Percentiles rank a stretch among this genome's conserved stretches.
Conservation (phyloP, 805 yeast genomes). For the Starmerella davenportii region DNA sequence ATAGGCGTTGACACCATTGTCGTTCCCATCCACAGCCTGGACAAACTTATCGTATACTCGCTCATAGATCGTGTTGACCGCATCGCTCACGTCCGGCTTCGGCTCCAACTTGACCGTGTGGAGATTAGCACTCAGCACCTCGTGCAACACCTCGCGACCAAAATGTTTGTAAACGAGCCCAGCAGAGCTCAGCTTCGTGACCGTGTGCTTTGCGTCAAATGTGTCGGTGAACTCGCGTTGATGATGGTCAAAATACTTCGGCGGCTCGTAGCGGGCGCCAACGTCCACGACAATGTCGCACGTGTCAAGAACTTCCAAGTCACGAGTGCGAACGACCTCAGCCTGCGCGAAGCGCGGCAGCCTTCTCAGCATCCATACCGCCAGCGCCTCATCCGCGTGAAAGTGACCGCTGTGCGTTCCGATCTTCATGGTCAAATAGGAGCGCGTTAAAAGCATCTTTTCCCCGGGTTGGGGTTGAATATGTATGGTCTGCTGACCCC, state of each 20-base stretch:
- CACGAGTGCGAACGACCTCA: slow-evolving; percentile 64
- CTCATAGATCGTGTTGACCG: slow-evolving; percentile 47
- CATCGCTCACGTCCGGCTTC: slow-evolving; percentile 26
- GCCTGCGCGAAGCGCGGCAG: slow-evolving; percentile 54
- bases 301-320: slow-evolving; percentile 60
- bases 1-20: slow-evolving; percentile 64
- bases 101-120: not conserved
- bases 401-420: slow-evolving; percentile 71
- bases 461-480: too few relatives aligned
- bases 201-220: slow-evolving; percentile 36
- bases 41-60: slow-evolving; percentile 74
- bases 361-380: slow-evolving; percentile 65
- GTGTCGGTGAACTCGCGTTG: slow-evolving; percentile 77
- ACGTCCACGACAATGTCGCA: slow-evolving; percentile 93
- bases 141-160: slow-evolving; percentile 27
- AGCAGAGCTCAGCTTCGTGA: slow-evolving; percentile 80
- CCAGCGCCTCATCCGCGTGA: slow-evolving; percentile 94
- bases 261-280: slow-evolving; percentile 73
- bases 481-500: too few relatives aligned
- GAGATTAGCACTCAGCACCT: slow-evolving; percentile 19
- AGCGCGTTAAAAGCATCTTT: too few relatives aligned
- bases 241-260: slow-evolving; percentile 84
- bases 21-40: slow-evolving; percentile 85
- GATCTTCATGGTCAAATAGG: too few relatives aligned
- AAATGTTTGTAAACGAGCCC: slow-evolving; percentile 68